phyloP scores from a whole-genome alignment of 192 early-diverging fungal genomes.

The Linderina pennispora region DNA sequence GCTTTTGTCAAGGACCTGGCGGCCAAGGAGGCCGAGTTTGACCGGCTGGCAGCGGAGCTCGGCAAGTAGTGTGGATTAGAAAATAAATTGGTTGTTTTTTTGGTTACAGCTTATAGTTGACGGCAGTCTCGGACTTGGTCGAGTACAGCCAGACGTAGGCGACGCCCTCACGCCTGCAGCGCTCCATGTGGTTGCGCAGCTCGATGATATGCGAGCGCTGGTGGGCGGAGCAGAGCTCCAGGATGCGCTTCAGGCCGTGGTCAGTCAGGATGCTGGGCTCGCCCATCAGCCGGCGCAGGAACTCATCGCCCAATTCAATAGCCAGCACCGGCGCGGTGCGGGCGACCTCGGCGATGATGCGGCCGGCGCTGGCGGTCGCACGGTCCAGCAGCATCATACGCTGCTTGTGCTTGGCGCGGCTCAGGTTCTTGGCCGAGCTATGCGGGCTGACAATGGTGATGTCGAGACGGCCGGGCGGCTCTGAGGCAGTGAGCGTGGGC shows the following conservation, averaged over 20 bases:
- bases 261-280: slow-evolving; percentile 57
- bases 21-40: slow-evolving; percentile 79
- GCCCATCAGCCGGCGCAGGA: slow-evolving; percentile 50
- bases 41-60: slow-evolving; percentile 26
- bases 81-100: too few relatives aligned
- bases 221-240: slow-evolving; percentile 48
- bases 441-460: slow-evolving; percentile 30
- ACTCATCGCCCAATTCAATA: slow-evolving; percentile 55
- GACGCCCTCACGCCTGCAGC: slow-evolving; percentile 26
- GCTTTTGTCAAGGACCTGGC: slow-evolving; percentile 70
- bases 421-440: slow-evolving; percentile 23
- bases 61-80: neutral
- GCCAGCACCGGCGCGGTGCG: slow-evolving; percentile 58
- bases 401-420: slow-evolving; percentile 26
- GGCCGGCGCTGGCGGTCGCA: slow-evolving; percentile 52
- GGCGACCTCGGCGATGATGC: slow-evolving; percentile 48
- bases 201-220: slow-evolving; percentile 52
- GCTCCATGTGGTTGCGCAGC: slow-evolving; percentile 38
- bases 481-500: neutral
- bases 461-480: slow-evolving; percentile 21
- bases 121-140: slow-evolving; percentile 56
- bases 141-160: slow-evolving; percentile 69
- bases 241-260: slow-evolving; percentile 55
- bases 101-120: slow-evolving; percentile 52
- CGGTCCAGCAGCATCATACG: slow-evolving; percentile 27